These are phyloP conservation scores for Rhizomucor pusillus DNA, from an alignment of 371 early-diverging fungal species.

Conservation along the genomic window DNA sequence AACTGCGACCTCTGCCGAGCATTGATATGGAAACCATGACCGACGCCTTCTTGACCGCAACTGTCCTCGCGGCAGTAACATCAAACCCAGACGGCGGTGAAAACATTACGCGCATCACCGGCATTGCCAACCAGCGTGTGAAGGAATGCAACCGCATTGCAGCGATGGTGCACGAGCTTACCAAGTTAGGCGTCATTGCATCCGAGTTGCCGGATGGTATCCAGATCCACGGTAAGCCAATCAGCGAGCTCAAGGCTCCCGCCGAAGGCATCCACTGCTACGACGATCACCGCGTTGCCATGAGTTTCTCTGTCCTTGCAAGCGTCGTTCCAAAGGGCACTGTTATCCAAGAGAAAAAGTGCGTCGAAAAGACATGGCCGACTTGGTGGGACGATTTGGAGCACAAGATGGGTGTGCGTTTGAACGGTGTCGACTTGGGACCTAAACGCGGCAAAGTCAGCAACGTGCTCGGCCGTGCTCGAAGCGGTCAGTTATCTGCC, in stretches of 20 bases:
- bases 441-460: constrained; percentile 35
- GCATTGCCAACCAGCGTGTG: constrained; percentile 97
- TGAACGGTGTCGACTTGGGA: constrained; percentile 74
- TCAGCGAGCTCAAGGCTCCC: constrained; percentile 56
- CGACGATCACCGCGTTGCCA: constrained; percentile 97
- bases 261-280: constrained; percentile 83
- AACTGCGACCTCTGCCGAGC: constrained; percentile 68
- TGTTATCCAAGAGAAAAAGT: constrained; percentile 87
- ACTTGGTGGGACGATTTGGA: constrained; percentile 96
- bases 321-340: constrained; percentile 74
- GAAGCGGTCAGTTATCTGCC: constrained; percentile 2
- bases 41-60: constrained; percentile 96
- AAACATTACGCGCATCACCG: constrained; percentile 80
- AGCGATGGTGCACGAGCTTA: constrained; percentile 93
- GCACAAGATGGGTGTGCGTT: constrained; percentile 67
- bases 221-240: constrained; percentile 73
- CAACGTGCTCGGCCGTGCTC: constrained; percentile 22
- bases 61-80: constrained; percentile 90
- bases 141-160: constrained; percentile 98
- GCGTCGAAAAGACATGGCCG: constrained; percentile 98
- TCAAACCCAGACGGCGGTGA: constrained; percentile 47
- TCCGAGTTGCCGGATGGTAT: constrained; percentile 91
- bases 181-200: constrained; percentile 83
- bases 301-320: constrained; percentile 90
- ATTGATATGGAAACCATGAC: constrained; percentile 99